Base-by-base conservation (phyloP, 2,329 filamentous ascomycete species). In the Myriosclerotinia duriaeana region DNA sequence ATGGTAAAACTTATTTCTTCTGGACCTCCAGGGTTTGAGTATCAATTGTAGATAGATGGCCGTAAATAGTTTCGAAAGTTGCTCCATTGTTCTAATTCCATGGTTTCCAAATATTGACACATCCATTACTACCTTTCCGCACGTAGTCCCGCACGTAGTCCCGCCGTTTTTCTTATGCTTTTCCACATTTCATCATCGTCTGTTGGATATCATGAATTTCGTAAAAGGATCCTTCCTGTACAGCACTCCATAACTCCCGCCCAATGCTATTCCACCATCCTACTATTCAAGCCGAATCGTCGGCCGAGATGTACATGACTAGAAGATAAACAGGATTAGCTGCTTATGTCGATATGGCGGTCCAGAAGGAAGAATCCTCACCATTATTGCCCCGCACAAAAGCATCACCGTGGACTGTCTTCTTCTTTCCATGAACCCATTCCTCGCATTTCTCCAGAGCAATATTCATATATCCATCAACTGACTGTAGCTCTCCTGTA, bases 381-480 rank as follows among this genome's bases (percentile, higher is more conserved):
- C 94, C 94, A 76, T 98, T 98, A 80, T 98, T 98, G 73, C 94
- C 94, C 78, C 94, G 86, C 67, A 98, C 91, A 78, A 98, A 98
- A 6, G 94, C 92, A 82, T 98, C 94, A 9, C 94, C 94, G 77
- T 97, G 97, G 65, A 86, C 90, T 74, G 91, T 86, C 74, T 90
- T 86, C 79, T 94, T 87, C 71, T 88, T 86, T 53, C 93, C 94
- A 76, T 96, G 90, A 72, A 97, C 90, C 73, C 89, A 93, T 80
- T 99, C 95, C 71, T 92, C 89, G 26, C 93, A 96, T 80, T 97
- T 95, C 79, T 99, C 95, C 40, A 99, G 86, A 15, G 95, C 94
- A 77, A 99, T 97, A 81, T 99, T 99, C 95, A 99, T 99, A 81
- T 98, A 99, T 63, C 95, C 95, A 78, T 99, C 95, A 60, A 99